Base-by-base conservation (phyloP, 2,329 filamentous ascomycete species). In the Clonostachys chloroleuca region DNA sequence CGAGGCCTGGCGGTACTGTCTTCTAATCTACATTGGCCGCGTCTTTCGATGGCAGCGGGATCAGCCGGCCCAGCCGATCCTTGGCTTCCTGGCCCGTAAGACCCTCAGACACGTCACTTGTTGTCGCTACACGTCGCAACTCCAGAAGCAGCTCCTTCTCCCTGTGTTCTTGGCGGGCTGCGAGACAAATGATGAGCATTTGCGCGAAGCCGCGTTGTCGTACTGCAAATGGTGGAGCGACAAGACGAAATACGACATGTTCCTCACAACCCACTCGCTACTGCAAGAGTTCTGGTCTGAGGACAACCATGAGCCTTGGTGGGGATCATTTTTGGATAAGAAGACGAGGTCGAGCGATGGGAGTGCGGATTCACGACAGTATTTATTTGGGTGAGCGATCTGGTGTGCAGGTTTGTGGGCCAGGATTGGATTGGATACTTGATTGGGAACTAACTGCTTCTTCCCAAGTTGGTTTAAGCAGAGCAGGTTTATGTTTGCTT, bases 101-200 rank as follows among this genome's bases (percentile, higher is more conserved):
- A 60, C 56, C 2, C 52, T 67, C 39, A 57, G 60, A 36, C 56
- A 62, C 50, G 56, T 61, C n/a, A 48, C 54, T 6, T 58, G 56
- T 16, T 65, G 62, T 45, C 53, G 61, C 9, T 49, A 47, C 13
- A 59, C 53, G 12, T 56, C 54, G 1, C 56, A 61, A 41, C 53
- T 61, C 1, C 64, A 66, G 48, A 68, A 68, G 44, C 65, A 68
- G 40, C 51, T 67, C 0, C 56, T 69, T 4, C 54, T 69, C 2
- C 64, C 65, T 1, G 56, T 67, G 0, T 68, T 69, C 34, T 48
- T 69, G 1, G 63, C 63, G 0, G 64, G 36, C 3, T 39, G 57
- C 3, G 65, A 66, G 49, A 58, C 57, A 2, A 52, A 39, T 9
- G 56, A 60, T 12, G 44, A 50, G 13, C 43, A 53, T 18, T 20